A percentile compares a stretch with the other conserved stretches of the same genome.
phyloP scores from a whole-genome alignment of 2,329 filamentous ascomycete species.

The Dothistroma pini region DNA sequence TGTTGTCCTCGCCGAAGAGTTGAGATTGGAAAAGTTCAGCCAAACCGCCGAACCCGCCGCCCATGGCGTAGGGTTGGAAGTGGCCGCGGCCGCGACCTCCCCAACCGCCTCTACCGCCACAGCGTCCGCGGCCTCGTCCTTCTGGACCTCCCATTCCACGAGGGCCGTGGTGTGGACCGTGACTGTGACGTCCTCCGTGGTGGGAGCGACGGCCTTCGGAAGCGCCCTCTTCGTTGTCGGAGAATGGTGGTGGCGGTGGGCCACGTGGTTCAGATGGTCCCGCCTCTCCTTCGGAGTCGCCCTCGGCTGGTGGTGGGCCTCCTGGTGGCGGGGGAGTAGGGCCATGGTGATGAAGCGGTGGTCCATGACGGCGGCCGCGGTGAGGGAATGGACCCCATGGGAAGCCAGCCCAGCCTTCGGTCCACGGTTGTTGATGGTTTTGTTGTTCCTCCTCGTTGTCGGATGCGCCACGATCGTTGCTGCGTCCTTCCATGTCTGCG shows the following conservation, averaged over 20 bases:
- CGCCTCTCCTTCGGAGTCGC: conserved; percentile 16
- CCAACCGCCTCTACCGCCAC: conserved; percentile 30
- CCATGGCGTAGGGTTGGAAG: conserved; percentile 21
- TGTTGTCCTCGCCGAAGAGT: conserved; percentile 36
- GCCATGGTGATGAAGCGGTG: conserved; percentile 23
- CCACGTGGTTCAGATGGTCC: conserved; percentile 25
- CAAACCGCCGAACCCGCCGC: conserved; percentile 27
- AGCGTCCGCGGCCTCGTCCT: conserved; percentile 5
- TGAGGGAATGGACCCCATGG: conserved; percentile 32
- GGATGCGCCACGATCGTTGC: conserved; percentile 28
- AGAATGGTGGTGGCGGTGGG: conserved; percentile 25
- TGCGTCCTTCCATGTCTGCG: conserved; percentile 45
- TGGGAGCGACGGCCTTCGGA: conserved; percentile 18
- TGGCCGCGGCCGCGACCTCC: conserved; percentile 21
- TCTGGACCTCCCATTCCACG: conserved; percentile 15
- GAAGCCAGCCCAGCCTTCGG: conserved; percentile 39
- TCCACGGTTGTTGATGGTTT: conserved; percentile 27
- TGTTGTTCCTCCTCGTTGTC: conserved; percentile 32
- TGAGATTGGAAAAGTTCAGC: conserved; percentile 35
- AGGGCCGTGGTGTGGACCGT: conserved; percentile 25
- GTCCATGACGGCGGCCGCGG: conserved; percentile 28
- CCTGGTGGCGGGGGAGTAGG: conserved; percentile 19
- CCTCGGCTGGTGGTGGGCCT: conserved; percentile 15
- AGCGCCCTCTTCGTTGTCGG: conserved; percentile 15
- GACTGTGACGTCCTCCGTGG: conserved; percentile 20